phyloP scores from a whole-genome alignment of 2,329 filamentous ascomycete genomes.

The Aspergillus spinulosporus region DNA sequence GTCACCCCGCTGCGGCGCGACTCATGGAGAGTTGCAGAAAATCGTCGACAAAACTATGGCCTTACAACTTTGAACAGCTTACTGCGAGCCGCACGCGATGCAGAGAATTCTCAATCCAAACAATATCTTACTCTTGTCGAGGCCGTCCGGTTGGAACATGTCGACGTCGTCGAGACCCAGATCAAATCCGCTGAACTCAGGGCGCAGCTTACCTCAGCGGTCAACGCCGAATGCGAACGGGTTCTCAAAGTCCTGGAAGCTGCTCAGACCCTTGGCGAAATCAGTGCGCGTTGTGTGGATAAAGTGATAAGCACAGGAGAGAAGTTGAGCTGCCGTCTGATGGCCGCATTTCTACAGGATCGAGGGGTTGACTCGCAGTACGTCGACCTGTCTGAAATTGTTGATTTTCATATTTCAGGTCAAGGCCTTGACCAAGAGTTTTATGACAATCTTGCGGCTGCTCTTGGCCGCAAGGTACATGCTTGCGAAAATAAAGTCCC shows the following conservation, averaged over 20 bases:
- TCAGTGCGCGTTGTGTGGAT: slow-evolving; percentile 76
- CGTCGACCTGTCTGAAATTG: slow-evolving; percentile 80
- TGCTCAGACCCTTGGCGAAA: slow-evolving; percentile 63
- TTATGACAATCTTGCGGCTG: slow-evolving; percentile 64
- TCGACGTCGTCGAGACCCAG: slow-evolving; percentile 66
- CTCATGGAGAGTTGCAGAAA: background rate
- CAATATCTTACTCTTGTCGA: slow-evolving; percentile 74
- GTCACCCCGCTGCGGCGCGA: slow-evolving; percentile 39
- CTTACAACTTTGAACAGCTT: slow-evolving; percentile 32
- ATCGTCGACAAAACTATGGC: slow-evolving; percentile 8
- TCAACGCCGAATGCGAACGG: slow-evolving; percentile 76
- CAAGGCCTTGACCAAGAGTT: slow-evolving; percentile 65
- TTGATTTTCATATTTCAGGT: slow-evolving; percentile 62
- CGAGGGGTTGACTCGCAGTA: slow-evolving; percentile 81
- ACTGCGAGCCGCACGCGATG: slow-evolving; percentile 52
- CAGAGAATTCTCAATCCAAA: slow-evolving; percentile 48
- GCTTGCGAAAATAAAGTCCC: slow-evolving; percentile 69
- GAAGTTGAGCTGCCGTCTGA: slow-evolving; percentile 90
- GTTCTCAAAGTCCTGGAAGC: slow-evolving; percentile 72
- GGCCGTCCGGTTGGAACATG: slow-evolving; percentile 79
- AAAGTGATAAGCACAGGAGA: slow-evolving; percentile 93
- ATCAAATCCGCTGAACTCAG: slow-evolving; percentile 60
- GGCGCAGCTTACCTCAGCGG: slow-evolving; percentile 62
- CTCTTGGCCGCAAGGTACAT: slow-evolving; percentile 64
- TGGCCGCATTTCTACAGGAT: slow-evolving; percentile 81